Percentiles rank a stretch among this genome's conserved stretches.
These are phyloP conservation scores for Williopsis jadinii DNA, from an alignment of 1,139 yeast genomes.

Conservation along the genomic window DNA sequence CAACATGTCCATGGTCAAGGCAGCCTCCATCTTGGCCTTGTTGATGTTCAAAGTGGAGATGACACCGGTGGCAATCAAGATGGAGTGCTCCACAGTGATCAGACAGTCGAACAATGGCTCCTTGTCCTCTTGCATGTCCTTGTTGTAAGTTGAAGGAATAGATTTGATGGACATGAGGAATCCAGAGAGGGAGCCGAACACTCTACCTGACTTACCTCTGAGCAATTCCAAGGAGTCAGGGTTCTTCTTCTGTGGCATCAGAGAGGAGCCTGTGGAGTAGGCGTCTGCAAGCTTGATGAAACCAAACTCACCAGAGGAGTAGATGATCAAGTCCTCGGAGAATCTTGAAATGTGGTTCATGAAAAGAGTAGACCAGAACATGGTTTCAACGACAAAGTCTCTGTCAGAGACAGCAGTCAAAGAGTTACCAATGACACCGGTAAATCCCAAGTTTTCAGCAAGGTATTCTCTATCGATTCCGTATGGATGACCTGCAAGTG, in stretches of 20 bases:
- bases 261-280: constrained; percentile 94
- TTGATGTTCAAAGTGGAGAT: constrained; percentile 75
- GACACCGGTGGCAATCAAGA: constrained; percentile 93
- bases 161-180: constrained; percentile 94
- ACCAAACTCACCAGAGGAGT: constrained; percentile 96
- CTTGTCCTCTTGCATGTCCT: constrained; percentile 98
- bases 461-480: constrained; percentile 92
- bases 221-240: constrained; percentile 93
- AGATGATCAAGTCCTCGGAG: constrained; percentile 90
- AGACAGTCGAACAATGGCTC: constrained; percentile 93
- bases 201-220: constrained; percentile 97
- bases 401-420: constrained; percentile 94
- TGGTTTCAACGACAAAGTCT: constrained; percentile 93
- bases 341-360: constrained; percentile 94
- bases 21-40: constrained; percentile 69
- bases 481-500: constrained; percentile 97
- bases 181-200: constrained; percentile 90
- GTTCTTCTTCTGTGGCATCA: constrained; percentile 99
- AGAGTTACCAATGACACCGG: constrained; percentile 88
- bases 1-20: constrained; percentile 97
- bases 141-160: constrained; percentile 94
- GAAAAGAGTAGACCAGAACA: constrained; percentile 94
- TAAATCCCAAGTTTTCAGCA: constrained; percentile 72
- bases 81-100: constrained; percentile 87
- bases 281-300: constrained; percentile 93